phyloP scores from a whole-genome alignment of 2,329 filamentous ascomycete species.

The Hypoxylon sp. region DNA sequence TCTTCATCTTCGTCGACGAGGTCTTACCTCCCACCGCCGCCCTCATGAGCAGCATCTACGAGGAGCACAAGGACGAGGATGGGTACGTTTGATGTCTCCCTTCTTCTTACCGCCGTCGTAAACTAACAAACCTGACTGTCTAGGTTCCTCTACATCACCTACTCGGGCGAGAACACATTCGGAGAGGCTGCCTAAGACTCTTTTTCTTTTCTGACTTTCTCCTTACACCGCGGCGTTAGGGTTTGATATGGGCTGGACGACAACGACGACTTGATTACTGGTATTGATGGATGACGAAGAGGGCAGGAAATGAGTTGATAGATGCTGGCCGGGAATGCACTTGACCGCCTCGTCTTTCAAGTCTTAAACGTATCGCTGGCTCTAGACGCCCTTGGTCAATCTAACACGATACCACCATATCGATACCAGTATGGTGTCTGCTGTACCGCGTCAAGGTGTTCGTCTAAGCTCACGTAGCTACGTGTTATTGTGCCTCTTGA shows the following conservation, averaged over 20 bases:
- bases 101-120: not conserved
- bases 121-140: slow-evolving; percentile 22
- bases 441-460: not conserved
- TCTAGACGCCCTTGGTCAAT: slow-evolving; percentile 20
- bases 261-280: slow-evolving; percentile 38
- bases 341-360: slow-evolving; percentile 13
- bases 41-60: slow-evolving; percentile 99
- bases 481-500: too few species aligned
- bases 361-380: slow-evolving; percentile 20
- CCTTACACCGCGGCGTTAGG: slow-evolving; percentile 36
- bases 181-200: slow-evolving; percentile 60
- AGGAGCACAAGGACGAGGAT: slow-evolving; percentile 93
- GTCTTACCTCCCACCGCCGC: slow-evolving; percentile 95
- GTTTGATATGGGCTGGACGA: slow-evolving; percentile 37
- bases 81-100: slow-evolving; percentile 57
- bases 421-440: slow-evolving; percentile 26
- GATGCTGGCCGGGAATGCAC: slow-evolving; percentile 17
- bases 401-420: slow-evolving; percentile 27
- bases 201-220: slow-evolving; percentile 21
- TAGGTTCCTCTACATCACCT: slow-evolving; percentile 98
- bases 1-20: slow-evolving; percentile 99
- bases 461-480: not conserved
- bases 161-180: slow-evolving; percentile 99
- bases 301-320: slow-evolving; percentile 22
- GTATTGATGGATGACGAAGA: slow-evolving; percentile 29